Evolutionary conservation across 495 filamentous ascomycete species (phyloP).

Genomic region (Cladorrhinum samala): DNA sequence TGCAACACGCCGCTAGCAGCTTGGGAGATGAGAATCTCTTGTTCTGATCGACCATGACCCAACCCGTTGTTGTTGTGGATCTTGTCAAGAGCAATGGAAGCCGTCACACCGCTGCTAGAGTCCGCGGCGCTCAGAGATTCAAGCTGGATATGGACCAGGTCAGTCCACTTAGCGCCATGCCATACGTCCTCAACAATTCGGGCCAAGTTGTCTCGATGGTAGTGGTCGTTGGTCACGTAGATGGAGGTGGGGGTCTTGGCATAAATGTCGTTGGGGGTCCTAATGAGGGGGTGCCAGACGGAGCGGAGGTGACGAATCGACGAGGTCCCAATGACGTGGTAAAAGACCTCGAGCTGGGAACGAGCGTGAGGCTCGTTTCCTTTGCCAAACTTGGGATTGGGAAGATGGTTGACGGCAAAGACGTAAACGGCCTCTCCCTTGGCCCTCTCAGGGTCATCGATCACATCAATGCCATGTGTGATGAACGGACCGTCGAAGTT

Average conservation of each 20-base stretch:
- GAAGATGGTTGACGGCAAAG: constrained; percentile 53
- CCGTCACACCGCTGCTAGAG: constrained; percentile 33
- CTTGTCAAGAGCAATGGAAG: constrained; percentile 34
- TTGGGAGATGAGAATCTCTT: constrained; percentile 44
- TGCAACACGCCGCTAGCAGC: constrained; percentile 28
- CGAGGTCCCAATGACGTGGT: constrained; percentile 38
- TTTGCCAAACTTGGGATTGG: constrained; percentile 21
- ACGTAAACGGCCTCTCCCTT: constrained; percentile 50
- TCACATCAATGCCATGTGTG: constrained; percentile 57
- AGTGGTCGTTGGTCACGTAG: constrained; percentile 59
- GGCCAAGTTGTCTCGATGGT: constrained; percentile 41
- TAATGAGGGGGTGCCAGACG: constrained; percentile 42
- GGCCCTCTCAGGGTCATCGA: constrained; percentile 36
- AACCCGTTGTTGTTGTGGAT: constrained; percentile 54
- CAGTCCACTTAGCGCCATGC: constrained; percentile 29
- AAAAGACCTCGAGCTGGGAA: constrained; percentile 54
- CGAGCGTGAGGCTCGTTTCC: constrained; percentile 13
- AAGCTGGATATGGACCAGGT: constrained; percentile 24
- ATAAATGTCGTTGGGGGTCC: constrained; percentile 57
- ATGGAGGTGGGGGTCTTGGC: constrained; percentile 43
- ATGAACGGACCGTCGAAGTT: constrained; percentile 50
- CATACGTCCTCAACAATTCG: constrained; percentile 39
- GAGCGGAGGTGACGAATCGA: constrained; percentile 35
- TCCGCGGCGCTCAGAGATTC: constrained; percentile 13
- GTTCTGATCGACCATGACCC: constrained; percentile 40